Evolutionary conservation across 1,284 basidiomycete genomes (phyloP), one percentile per base, ranked within the genome.

Genomic region (Coniferiporia sulphurascens): DNA sequence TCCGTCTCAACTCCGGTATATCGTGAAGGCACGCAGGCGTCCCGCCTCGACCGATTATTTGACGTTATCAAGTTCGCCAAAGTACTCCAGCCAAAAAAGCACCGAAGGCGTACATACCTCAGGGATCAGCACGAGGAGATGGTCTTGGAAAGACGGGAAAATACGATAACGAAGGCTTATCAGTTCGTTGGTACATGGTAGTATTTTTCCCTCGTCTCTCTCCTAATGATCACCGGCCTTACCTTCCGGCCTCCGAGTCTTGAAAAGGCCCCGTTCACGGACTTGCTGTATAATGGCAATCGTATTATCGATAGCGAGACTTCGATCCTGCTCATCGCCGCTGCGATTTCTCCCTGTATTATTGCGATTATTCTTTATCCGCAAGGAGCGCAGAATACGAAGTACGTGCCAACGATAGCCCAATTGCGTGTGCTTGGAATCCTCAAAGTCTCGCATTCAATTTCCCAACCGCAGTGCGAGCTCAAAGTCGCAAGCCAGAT

Each of bases 381-480:
- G 21, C 45, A 3, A 41, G 9, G 15, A 10, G 9, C 9, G 38
- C 38, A 15, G 7, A 15, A 41, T 41, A 10, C 38, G 5, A 27
- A 27, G 5, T 8, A 79, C 84, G 53, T 62, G 89, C 93, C 94
- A 35, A 96, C 73, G 50, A 97, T 81, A 1, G 89, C 91, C 93
- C 95, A 97, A 68, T 95, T 95, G 62, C 93, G 83, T 32, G 95
- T 97, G 70, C 88, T 92, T 0, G 95, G 95, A 17, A 98, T 95
- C 49, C 96, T 78, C 61, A 98, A 71, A 34, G 79, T 84, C 70
- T 98, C 95, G 63, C 86, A 85, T 70, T 98, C 95, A 7, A 93
- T 79, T 56, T 82, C 75, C 91, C 94, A 98, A 0, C 95, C 95
- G 66, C 85, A 87, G 66, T 82, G 73, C 55, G 83, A 68, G 54